These are phyloP conservation scores for Colletotrichum brevisporum DNA, from an alignment of 2,329 filamentous ascomycete species.

Conservation along the genomic window DNA sequence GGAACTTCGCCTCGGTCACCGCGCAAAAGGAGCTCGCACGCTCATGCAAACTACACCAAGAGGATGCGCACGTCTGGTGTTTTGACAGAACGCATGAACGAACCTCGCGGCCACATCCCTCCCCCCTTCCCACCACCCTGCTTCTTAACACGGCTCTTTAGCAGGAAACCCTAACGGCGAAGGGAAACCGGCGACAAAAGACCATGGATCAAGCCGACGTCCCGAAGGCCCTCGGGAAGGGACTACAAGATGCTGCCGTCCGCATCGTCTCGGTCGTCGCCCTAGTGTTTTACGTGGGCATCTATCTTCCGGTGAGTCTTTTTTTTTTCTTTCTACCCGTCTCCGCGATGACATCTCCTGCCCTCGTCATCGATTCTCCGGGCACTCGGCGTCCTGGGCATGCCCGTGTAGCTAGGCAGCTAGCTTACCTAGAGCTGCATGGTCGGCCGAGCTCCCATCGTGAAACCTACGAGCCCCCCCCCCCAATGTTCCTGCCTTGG, in stretches of 20 bases:
- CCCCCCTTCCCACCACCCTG: constrained; percentile 1
- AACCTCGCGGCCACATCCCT: constrained; percentile 3
- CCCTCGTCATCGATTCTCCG: constrained; percentile 1
- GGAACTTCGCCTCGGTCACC: too few relatives aligned
- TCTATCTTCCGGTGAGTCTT: constrained; percentile 31
- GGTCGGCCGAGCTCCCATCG: constrained; percentile 40
- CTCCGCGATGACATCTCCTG: neutral
- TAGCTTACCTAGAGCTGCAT: constrained; percentile 14
- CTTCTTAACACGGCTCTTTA: neutral
- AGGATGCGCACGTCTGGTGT: constrained; percentile 28
- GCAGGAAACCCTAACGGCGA: neutral
- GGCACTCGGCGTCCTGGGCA: constrained; percentile 10
- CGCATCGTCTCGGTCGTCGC: constrained; percentile 11
- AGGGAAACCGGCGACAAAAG: neutral
- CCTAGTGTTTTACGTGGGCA: constrained; percentile 26
- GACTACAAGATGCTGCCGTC: neutral
- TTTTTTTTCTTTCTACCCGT: too few relatives aligned
- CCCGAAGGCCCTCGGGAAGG: neutral
- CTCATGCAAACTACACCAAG: neutral
- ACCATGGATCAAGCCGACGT: neutral
- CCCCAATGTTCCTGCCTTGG: constrained; percentile 42
- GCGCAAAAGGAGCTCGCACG: neutral
- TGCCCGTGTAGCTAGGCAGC: neutral
- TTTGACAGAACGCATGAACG: constrained; percentile 36
- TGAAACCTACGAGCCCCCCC: constrained; percentile 52